phyloP scores from a whole-genome alignment of 352 stramenopile genomes.

The Blastocystis hominis region DNA sequence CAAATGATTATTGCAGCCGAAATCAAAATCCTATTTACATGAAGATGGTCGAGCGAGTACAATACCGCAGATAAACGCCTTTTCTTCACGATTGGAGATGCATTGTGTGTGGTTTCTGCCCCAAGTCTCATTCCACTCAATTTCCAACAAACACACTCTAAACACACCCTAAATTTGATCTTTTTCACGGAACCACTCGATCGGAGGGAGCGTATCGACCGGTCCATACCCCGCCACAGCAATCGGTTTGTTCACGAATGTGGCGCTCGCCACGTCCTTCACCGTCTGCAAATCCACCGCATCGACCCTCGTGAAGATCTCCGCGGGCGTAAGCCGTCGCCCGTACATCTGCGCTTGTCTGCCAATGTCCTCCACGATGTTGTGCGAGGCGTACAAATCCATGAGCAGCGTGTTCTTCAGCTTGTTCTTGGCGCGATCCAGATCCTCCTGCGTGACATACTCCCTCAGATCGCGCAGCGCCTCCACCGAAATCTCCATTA shows the following conservation, averaged over 20 bases:
- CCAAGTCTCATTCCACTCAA: not conserved
- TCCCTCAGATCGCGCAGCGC: conserved; percentile 73
- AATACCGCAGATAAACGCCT: too few species aligned
- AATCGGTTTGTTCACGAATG: conserved; percentile 59
- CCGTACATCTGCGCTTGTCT: conserved; percentile 79
- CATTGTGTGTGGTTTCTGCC: not conserved
- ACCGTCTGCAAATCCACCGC: conserved; percentile 88
- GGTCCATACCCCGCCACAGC: conserved; percentile 48
- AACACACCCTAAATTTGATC: conserved; percentile 5
- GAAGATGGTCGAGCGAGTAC: too few species aligned
- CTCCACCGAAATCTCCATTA: conserved; percentile 77
- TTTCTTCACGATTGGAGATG: too few species aligned
- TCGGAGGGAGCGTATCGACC: conserved; percentile 24
- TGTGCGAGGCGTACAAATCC: conserved; percentile 92
- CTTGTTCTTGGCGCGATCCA: conserved; percentile 91
- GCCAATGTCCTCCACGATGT: conserved; percentile 97
- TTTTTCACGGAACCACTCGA: conserved; percentile 52
- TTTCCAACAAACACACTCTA: conserved; percentile 1
- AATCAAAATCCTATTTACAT: too few species aligned
- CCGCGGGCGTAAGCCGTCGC: conserved; percentile 87
- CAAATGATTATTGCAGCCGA: too few species aligned
- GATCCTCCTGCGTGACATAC: conserved; percentile 84
- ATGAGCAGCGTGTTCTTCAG: conserved; percentile 98
- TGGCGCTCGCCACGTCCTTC: conserved; percentile 70
- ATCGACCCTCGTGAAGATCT: conserved; percentile 97